A percentile compares a stretch with the other conserved stretches of the same genome.
These are phyloP conservation scores for Hirsutella rhossiliensis DNA, from an alignment of 2,329 filamentous ascomycete species.

Conservation along the genomic window DNA sequence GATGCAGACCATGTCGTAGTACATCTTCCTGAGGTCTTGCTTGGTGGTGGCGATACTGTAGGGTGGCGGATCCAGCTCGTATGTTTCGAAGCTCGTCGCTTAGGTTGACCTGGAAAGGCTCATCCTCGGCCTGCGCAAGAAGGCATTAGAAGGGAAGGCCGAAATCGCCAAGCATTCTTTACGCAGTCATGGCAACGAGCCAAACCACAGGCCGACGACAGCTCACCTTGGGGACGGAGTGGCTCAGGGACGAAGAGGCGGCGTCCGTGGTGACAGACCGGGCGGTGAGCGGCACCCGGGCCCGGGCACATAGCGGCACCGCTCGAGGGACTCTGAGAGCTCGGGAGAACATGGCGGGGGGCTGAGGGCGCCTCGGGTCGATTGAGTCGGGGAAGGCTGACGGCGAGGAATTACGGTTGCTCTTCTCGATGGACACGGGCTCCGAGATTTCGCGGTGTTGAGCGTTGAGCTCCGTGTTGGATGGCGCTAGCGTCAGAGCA, in stretches of 20 bases:
- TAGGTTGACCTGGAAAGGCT: slow-evolving; percentile 82
- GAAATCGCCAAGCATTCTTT: neutral
- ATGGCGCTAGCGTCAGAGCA: slow-evolving; percentile 16
- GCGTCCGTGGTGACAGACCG: slow-evolving; percentile 91
- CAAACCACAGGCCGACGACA: neutral
- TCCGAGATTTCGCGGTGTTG: slow-evolving; percentile 33
- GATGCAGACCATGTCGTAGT: slow-evolving; percentile 91
- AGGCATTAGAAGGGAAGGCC: slow-evolving; percentile 7
- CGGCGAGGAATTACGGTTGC: slow-evolving; percentile 6
- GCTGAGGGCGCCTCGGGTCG: slow-evolving; percentile 12
- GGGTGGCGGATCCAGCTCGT: slow-evolving; percentile 90
- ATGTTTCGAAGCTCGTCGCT: slow-evolving; percentile 99
- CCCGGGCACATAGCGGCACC: slow-evolving; percentile 41
- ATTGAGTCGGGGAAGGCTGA: slow-evolving; percentile 13
- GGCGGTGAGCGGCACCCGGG: slow-evolving; percentile 31
- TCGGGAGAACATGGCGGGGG: slow-evolving; percentile 55
- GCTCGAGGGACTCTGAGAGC: slow-evolving; percentile 50
- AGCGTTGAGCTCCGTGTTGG: slow-evolving; percentile 29
- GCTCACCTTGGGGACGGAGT: slow-evolving; percentile 44
- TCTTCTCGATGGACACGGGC: slow-evolving; percentile 12
- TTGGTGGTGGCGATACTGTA: slow-evolving; percentile 93
- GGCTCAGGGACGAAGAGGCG: slow-evolving; percentile 80
- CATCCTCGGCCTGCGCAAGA: slow-evolving; percentile 66
- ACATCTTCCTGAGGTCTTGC: slow-evolving; percentile 98
- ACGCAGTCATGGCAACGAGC: neutral